These are phyloP conservation scores for Lenzites betulinus DNA, from an alignment of 768 basidiomycete genomes.

Conservation along the genomic window DNA sequence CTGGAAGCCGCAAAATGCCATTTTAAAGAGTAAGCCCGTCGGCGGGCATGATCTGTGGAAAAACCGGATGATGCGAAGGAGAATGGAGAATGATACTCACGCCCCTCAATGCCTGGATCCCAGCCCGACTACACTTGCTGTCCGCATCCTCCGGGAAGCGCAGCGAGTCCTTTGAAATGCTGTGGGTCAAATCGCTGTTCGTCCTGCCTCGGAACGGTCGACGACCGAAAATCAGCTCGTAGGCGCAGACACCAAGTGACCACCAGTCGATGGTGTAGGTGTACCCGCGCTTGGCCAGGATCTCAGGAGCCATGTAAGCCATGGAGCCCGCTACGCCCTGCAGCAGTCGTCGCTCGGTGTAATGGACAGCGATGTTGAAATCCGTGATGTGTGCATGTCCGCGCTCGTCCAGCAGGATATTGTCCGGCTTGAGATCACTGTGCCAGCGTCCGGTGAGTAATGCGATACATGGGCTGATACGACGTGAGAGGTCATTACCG, in stretches of 20 bases:
- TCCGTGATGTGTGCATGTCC: conserved; percentile 97
- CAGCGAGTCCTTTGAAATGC: conserved; percentile 85
- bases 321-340: conserved; percentile 96
- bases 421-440: conserved; percentile 97
- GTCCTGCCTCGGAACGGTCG: conserved; percentile 93
- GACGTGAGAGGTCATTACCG: conserved; percentile 56
- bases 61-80: not conserved
- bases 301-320: conserved; percentile 98
- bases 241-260: conserved; percentile 93
- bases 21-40: not conserved
- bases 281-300: conserved; percentile 91
- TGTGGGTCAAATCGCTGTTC: conserved; percentile 89
- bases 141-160: conserved; percentile 91
- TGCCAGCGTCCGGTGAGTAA: not conserved
- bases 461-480: conserved; percentile 30
- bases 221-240: conserved; percentile 89
- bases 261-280: conserved; percentile 96
- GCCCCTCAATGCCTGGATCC: conserved; percentile 76
- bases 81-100: conserved; percentile 49
- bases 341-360: conserved; percentile 77
- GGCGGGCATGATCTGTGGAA: not conserved
- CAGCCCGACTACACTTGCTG: conserved; percentile 71
- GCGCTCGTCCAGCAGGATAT: conserved; percentile 92
- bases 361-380: conserved; percentile 99
- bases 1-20: too few species aligned